Conservation (phyloP, 306 rosid species). For the Ceratonia siliqua region DNA sequence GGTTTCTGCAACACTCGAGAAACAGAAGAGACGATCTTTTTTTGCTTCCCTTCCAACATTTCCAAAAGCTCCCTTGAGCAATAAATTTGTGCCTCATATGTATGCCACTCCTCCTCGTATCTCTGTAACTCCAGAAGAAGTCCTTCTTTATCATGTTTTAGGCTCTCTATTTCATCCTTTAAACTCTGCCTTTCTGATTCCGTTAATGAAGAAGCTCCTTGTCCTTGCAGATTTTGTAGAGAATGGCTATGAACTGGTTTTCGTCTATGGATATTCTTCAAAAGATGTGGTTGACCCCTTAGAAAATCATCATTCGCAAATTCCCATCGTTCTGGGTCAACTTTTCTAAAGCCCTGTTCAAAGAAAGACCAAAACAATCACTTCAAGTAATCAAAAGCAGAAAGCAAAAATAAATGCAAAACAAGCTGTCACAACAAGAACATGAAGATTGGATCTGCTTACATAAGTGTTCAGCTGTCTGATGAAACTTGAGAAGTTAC, state of each 20-base stretch:
- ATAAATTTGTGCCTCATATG: constrained; percentile 53
- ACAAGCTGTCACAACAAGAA: constrained; percentile 10
- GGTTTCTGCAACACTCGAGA: constrained; percentile 65
- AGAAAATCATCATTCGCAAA: constrained; percentile 86
- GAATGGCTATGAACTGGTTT: constrained; percentile 99
- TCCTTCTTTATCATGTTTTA: constrained; percentile 58
- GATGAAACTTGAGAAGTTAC: constrained; percentile 94
- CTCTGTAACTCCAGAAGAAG: constrained; percentile 57
- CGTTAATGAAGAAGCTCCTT: constrained; percentile 40
- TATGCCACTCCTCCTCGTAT: constrained; percentile 60
- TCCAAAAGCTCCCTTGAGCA: constrained; percentile 58
- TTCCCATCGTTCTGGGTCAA: constrained; percentile 98
- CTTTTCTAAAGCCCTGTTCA: constrained; percentile 79
- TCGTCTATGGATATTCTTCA: constrained; percentile 86
- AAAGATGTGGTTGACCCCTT: constrained; percentile 76
- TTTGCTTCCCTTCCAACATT: constrained; percentile 56
- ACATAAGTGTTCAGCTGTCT: constrained; percentile 96
- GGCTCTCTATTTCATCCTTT: constrained; percentile 64
- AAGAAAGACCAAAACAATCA: constrained; percentile 18
- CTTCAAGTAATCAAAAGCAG: constrained; percentile 26
- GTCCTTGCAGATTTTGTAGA: constrained; percentile 68
- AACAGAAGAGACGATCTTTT: constrained; percentile 53
- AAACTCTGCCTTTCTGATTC: constrained; percentile 73
- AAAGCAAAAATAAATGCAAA: constrained; percentile 6
- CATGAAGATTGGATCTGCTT: constrained; percentile 38